Percentiles rank a stretch among this genome's conserved stretches.
Conservation (phyloP, 2,329 filamentous ascomycete species). For the Cladosporium velox region DNA sequence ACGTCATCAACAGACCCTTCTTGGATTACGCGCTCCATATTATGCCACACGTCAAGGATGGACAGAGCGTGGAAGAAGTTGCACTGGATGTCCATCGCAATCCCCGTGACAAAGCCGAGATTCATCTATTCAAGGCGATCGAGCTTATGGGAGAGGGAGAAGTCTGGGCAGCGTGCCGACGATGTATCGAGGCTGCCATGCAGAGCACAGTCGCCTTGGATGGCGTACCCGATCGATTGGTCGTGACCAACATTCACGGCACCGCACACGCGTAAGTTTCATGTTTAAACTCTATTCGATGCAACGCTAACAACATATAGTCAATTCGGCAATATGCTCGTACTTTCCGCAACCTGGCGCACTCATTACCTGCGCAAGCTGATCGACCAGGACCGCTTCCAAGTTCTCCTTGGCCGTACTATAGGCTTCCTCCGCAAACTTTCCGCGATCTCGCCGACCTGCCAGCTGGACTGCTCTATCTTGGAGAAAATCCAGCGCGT, state of each 20-base stretch:
- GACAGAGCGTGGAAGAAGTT: slow-evolving; percentile 28
- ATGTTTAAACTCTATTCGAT: not conserved
- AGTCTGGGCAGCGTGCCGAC: slow-evolving; percentile 37
- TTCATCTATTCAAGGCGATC: slow-evolving; percentile 41
- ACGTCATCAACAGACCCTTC: slow-evolving; percentile 85
- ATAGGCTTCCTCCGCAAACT: slow-evolving; percentile 74
- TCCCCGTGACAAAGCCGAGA: slow-evolving; percentile 36
- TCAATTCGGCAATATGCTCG: slow-evolving; percentile 94
- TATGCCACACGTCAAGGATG: slow-evolving; percentile 36
- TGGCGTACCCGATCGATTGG: slow-evolving; percentile 65
- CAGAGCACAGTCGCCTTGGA: slow-evolving; percentile 84
- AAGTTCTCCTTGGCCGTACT: slow-evolving; percentile 68
- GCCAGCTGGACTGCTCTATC: slow-evolving; percentile 73
- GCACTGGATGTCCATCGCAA: slow-evolving; percentile 36
- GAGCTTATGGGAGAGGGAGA: slow-evolving; percentile 30
- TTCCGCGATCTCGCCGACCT: slow-evolving; percentile 71
- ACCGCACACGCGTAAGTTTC: slow-evolving; percentile 88
- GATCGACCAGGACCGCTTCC: slow-evolving; percentile 58
- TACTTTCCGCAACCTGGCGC: slow-evolving; percentile 78
- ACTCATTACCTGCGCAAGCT: slow-evolving; percentile 46
- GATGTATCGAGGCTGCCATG: slow-evolving; percentile 72
- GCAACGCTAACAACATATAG: slow-evolving; percentile 50
- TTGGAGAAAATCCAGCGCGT: slow-evolving; percentile 56
- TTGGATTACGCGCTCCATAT: slow-evolving; percentile 61
- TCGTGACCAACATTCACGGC: slow-evolving; percentile 95